Evolutionary conservation across 2,329 filamentous ascomycete genomes (phyloP), one percentile per base, ranked within the genome.

Genomic region (Hirsutella minnesotensis): DNA sequence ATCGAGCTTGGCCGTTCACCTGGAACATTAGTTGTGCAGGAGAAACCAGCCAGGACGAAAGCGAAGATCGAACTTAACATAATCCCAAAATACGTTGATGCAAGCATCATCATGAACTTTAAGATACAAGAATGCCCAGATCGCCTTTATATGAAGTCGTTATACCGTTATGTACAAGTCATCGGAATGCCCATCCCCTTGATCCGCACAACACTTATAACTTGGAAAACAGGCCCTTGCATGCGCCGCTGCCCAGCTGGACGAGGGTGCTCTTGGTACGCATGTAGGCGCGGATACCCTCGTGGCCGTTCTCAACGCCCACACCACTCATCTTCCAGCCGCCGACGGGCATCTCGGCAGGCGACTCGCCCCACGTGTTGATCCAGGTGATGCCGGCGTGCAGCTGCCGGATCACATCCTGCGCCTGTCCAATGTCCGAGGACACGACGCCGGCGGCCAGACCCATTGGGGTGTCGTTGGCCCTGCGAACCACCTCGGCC

Each of bases 261-360:
- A 94, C 81, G 24, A 94, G 63, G 2, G 86, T 94, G 62, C 86
- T 94, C 71, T 92, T 94, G 53, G 89, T 92, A 64, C 79, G 72
- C 41, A 88, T 75, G 81, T 88, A 95, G 3, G 84, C 82, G 61
- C 84, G 81, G 42, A 95, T 71, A 0, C 87, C 87, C 53, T 75
- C 77, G 45, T 79, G 70, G 3, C 87, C 88, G 60, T 95, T 95
- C 70, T 94, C 87, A 2, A 94, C 80, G 0, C 87, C 87, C 9
- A 94, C 66, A 29, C 88, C 88, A 57, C 86, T 94, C 72, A 84
- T 74, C 69, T 94, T 94, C 88, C 87, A 94, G 0, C 87, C 87
- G 9, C 87, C 87, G 0, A 94, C 87, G 3, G 83, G 83, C 88
- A 94, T 94, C 68, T 94, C 87, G 0, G 88, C 86, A 0, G 87